Evolutionary conservation across 352 stramenopile species (phyloP).

Genomic region (Globisporangium parvum): DNA sequence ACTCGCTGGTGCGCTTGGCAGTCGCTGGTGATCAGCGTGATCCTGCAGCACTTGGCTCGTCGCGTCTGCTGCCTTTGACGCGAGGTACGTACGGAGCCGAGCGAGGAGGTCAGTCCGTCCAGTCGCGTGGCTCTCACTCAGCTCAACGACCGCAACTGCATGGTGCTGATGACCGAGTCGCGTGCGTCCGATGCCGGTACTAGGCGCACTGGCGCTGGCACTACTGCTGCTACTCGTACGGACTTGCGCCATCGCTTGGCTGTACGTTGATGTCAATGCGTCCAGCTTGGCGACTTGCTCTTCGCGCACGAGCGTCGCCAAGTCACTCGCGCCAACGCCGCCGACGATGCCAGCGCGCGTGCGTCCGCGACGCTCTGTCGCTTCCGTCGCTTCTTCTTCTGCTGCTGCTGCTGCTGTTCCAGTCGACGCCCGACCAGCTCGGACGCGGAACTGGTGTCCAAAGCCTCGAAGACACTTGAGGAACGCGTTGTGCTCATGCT

Average conservation of each 20-base stretch:
- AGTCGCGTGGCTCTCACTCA: slow-evolving; percentile 8
- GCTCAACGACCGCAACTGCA: not conserved
- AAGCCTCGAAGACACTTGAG: slow-evolving; percentile 52
- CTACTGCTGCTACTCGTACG: not conserved
- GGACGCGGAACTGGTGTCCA: slow-evolving; percentile 10
- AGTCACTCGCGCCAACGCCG: not conserved
- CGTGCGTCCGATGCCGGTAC: not conserved
- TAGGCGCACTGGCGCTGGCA: not conserved
- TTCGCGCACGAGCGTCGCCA: slow-evolving; percentile 1
- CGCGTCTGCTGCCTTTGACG: not conserved
- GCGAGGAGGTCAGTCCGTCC: slow-evolving; percentile 6
- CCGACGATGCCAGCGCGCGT: too few species aligned
- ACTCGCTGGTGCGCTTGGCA: not conserved
- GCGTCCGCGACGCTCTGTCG: not conserved
- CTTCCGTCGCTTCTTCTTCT: not conserved
- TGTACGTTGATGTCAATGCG: slow-evolving; percentile 2
- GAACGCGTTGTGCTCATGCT: slow-evolving; percentile 53
- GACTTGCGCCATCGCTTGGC: slow-evolving; percentile 3
- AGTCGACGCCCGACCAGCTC: not conserved
- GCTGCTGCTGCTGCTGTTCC: not conserved
- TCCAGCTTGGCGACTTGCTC: slow-evolving; percentile 9
- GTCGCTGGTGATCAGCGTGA: not conserved
- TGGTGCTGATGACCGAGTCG: not conserved
- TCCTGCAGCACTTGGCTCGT: not conserved
- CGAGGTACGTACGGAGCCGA: slow-evolving; percentile 3